phyloP scores from a whole-genome alignment of 169 alveolate species.

The Plasmodium cynomolgi region DNA sequence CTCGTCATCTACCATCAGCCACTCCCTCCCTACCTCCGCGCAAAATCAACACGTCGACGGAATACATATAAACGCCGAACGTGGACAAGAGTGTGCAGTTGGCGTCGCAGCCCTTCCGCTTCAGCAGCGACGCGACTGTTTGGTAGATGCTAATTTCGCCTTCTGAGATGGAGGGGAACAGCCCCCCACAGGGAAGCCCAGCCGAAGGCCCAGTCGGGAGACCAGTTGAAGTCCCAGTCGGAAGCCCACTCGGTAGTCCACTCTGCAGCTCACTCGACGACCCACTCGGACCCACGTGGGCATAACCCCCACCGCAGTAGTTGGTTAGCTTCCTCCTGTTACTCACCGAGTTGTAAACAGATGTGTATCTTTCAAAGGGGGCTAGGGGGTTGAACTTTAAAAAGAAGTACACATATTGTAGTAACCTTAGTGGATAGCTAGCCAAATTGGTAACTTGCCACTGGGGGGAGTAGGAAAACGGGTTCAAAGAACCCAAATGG shows the following conservation, averaged over 20 bases:
- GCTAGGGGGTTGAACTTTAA: conserved; percentile 17
- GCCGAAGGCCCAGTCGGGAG: too few species aligned
- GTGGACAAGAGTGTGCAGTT: conserved; percentile 4
- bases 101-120: not conserved
- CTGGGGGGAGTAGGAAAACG: not conserved
- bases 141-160: conserved; percentile 16
- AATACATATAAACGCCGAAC: conserved; percentile 14
- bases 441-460: not conserved
- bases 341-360: conserved; percentile 25
- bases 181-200: too few species aligned
- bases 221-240: too few species aligned
- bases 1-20: not conserved
- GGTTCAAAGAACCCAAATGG: not conserved
- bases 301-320: not conserved
- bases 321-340: conserved; percentile 5
- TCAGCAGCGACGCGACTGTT: conserved; percentile 8
- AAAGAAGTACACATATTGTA: conserved; percentile 25
- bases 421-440: not conserved
- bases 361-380: conserved; percentile 44
- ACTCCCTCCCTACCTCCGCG: not conserved
- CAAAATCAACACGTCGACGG: conserved; percentile 25
- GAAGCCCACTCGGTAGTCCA: too few species aligned
- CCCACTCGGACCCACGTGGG: not conserved
- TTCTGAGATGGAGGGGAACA: conserved; percentile 30
- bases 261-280: not conserved